phyloP scores from a whole-genome alignment of 169 alveolate genomes.

The Blepharisma undulans region DNA sequence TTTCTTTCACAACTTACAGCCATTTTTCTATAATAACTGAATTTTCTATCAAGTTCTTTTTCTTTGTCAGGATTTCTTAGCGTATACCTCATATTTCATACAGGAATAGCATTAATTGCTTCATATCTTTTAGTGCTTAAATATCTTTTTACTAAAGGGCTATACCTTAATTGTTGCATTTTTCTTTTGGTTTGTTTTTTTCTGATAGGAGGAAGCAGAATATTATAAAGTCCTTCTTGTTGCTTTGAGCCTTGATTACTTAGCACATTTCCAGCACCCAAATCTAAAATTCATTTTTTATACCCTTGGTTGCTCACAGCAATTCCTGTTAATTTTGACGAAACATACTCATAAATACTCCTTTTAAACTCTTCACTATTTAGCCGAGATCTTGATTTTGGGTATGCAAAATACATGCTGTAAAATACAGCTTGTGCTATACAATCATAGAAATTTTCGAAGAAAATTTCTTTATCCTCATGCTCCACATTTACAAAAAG shows the following conservation, averaged over 20 bases:
- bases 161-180: conserved; percentile 44
- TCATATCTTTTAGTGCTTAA: conserved; percentile 53
- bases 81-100: conserved; percentile 57
- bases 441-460: conserved; percentile 46
- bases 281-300: conserved; percentile 57
- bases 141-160: conserved; percentile 59
- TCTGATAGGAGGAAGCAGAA: conserved; percentile 44
- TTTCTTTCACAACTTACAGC: conserved; percentile 8
- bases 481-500: background rate
- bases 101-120: conserved; percentile 50
- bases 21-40: background rate
- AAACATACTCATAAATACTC: conserved; percentile 37
- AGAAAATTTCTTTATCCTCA: conserved; percentile 39
- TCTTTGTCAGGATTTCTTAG: conserved; percentile 1
- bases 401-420: conserved; percentile 59
- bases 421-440: conserved; percentile 63
- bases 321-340: conserved; percentile 51
- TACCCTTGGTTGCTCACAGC: conserved; percentile 48
- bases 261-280: conserved; percentile 57
- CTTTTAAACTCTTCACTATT: conserved; percentile 43
- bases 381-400: conserved; percentile 48
- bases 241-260: background rate
- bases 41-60: background rate
- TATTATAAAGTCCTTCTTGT: background rate
- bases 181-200: background rate